Base-by-base conservation (phyloP, 306 rosid genomes). In the Prosopis cineraria region DNA sequence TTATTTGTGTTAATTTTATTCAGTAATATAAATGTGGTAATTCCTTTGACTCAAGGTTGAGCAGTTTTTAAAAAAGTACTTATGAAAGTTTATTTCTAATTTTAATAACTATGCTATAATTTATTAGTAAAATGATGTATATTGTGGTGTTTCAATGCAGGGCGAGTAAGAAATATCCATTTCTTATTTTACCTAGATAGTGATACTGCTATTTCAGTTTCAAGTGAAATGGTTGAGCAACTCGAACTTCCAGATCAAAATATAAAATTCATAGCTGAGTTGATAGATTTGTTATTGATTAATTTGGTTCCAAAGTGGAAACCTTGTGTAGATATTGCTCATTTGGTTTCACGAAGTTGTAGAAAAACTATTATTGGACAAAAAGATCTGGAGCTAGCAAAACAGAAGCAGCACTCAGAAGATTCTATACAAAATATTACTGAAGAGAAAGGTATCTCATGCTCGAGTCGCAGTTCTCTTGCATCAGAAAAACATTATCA, bases 211-310 rank as follows among this genome's bases (percentile, higher is more conserved):
- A 74, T 75, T 68, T 85, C 84, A 11, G 82, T 85, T 73, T 85
- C 86, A 59, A 82, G 77, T 56, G 89, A 85, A 76, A 85, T 85
- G 86, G 80, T 85, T 52, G 86, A 85, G 75, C 89, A 85, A 68
- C 82, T 76, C 24, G 80, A 85, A 76, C 84, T 82, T 79, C 45
- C 63, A 5, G 75, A 79, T 59, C 86, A 85, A 14, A 79, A 82
- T 76, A 81, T 88, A 25, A 63, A 59, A 31, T 81, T 85, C 37
- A 88, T 85, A 53, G 85, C 87, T 0, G 89, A 85, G 77, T 73
- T 81, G 41, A 83, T 88, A 47, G 87, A 85, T 69, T 19, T 85
- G 53, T 53, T 85, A n/a, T 68, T 85, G 74, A 53, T 68, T 67
- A 85, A 59, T 24, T 34, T 85, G 80, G 55, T 85, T 76, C 84